phyloP scores from a whole-genome alignment of 2,329 filamentous ascomycete species.

The Teratosphaeria viscida region DNA sequence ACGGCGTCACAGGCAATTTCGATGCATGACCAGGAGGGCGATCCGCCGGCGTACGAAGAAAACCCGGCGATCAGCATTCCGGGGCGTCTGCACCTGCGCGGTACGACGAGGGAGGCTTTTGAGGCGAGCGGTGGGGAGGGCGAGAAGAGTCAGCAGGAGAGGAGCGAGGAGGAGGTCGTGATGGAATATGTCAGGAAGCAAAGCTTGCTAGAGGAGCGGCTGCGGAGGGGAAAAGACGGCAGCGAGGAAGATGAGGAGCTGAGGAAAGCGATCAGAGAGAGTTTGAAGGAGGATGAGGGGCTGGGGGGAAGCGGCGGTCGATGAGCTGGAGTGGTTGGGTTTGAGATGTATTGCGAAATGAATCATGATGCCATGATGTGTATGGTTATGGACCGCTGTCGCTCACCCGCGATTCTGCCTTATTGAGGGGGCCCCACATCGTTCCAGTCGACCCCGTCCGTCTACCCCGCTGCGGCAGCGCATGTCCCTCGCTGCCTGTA shows the following conservation, averaged over 20 bases:
- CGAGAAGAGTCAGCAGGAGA: slow-evolving; percentile 25
- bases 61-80: background rate
- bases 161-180: slow-evolving; percentile 60
- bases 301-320: background rate
- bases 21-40: slow-evolving; percentile 2
- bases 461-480: too few relatives aligned
- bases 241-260: slow-evolving; percentile 41
- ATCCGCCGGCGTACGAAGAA: slow-evolving; percentile 16
- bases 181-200: slow-evolving; percentile 70
- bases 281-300: slow-evolving; percentile 30
- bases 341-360: background rate
- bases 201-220: slow-evolving; percentile 58
- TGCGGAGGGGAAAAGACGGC: slow-evolving; percentile 13
- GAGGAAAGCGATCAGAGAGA: slow-evolving; percentile 45
- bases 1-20: slow-evolving; percentile 4
- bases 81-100: slow-evolving; percentile 14
- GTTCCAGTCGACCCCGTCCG: too few relatives aligned
- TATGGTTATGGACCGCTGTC: background rate
- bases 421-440: too few relatives aligned
- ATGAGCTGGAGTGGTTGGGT: background rate
- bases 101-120: slow-evolving; percentile 17
- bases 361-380: background rate
- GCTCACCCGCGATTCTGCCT: too few relatives aligned
- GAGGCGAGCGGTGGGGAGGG: slow-evolving; percentile 2
- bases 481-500: too few relatives aligned